phyloP scores from a whole-genome alignment of 495 filamentous ascomycete species.

The Beverwykella pulmonaria region DNA sequence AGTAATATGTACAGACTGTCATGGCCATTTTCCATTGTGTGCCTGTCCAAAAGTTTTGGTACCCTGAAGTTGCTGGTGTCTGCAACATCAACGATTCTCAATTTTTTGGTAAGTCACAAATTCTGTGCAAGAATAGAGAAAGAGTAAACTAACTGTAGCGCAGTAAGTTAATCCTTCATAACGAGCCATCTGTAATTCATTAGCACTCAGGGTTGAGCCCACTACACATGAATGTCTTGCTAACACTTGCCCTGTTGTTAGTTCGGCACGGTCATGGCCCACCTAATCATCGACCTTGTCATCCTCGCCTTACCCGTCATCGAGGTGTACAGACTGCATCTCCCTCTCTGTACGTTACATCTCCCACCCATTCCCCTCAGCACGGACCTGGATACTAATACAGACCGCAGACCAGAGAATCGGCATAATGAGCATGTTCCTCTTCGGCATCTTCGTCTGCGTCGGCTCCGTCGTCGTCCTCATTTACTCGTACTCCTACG shows the following conservation, averaged over 20 bases:
- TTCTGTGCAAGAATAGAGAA: neutral
- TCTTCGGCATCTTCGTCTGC: constrained; percentile 38
- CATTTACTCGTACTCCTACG: constrained; percentile 14
- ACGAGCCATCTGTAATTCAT: too few species aligned
- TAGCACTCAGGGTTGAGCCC: too few species aligned
- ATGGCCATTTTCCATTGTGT: constrained; percentile 35
- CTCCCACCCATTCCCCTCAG: neutral
- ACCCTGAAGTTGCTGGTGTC: neutral
- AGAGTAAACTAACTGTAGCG: neutral
- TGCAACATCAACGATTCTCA: constrained; percentile 31
- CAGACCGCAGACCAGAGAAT: neutral
- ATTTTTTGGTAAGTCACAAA: constrained; percentile 20
- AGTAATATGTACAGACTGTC: constrained; percentile 14
- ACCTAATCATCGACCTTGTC: constrained; percentile 25
- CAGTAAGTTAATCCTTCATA: too few species aligned
- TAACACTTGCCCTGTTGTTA: neutral
- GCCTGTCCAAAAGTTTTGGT: constrained; percentile 33
- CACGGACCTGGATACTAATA: too few species aligned
- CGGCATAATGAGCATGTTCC: constrained; percentile 25
- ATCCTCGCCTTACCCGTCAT: constrained; percentile 28
- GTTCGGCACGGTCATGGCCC: constrained; percentile 26
- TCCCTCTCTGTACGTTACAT: constrained; percentile 2
- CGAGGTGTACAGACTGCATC: constrained; percentile 19
- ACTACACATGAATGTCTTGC: neutral
- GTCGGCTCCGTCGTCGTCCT: constrained; percentile 58